Base-by-base conservation (phyloP, 139 green algal species). In the Micractinium conductrix region DNA sequence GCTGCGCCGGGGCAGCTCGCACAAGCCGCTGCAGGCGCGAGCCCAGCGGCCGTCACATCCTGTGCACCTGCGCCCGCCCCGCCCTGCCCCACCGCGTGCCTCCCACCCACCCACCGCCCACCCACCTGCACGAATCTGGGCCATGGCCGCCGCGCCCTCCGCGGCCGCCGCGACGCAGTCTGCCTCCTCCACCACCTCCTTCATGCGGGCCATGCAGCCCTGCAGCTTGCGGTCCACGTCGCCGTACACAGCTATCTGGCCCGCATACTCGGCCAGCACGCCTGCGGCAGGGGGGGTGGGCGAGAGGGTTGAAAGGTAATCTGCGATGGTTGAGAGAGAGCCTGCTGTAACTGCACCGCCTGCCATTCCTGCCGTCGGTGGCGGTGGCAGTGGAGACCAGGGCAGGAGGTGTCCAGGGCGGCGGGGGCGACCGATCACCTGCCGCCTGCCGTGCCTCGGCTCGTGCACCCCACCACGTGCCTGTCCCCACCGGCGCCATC, bases 191-290 rank as follows among this genome's bases (percentile, higher is more conserved):
- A 83, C 45, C 6, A 71, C 67, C 37, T 38, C 62, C 58, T 80
- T 86, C 87, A 90, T 90, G 38, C 67, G 50, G 38, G 45, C 68
- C 87, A 90, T 90, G 50, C 37, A 74, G 24, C 30, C 30, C 38
- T 78, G 16, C 55, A 90, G 76, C 83, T 88, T 88, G 70, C 82
- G 70, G 62, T 90, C 78, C 19, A 90, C 87, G 38, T 90, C 87
- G 63, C 44, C 87, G 30, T 83, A 90, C 74, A 90, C 87, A 9
- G 87, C 87, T 83, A 88, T 44, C 38, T 75, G 28, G 16, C 87
- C 87, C 35, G 87, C 87, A 84, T 84, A 90, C 65, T 90, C 87
- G 26, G 79, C 40, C 67, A 90, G 75, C 35, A 88, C 75, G 26
- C 76, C 84, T 85, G 81, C 55, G 45, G 44, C 26, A 17, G 28